A percentile compares a stretch with the other conserved stretches of the same genome.
phyloP scores from a whole-genome alignment of 345 rosid genomes.

The Corchorus olitorius region DNA sequence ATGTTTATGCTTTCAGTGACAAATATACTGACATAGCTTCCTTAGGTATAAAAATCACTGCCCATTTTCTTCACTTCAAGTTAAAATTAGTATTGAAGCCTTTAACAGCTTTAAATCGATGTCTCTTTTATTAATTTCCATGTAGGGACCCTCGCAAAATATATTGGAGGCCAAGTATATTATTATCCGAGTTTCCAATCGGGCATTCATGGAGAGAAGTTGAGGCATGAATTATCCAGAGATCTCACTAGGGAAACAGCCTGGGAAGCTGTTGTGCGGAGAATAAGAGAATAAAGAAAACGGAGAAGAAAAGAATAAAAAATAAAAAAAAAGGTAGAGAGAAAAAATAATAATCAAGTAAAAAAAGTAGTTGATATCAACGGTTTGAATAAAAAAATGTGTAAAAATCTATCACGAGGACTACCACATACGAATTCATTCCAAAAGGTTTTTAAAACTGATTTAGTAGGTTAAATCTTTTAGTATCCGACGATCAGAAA shows the following conservation, averaged over 20 bases:
- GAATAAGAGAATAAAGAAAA: too few relatives aligned
- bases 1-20: constrained; percentile 89
- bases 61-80: not conserved
- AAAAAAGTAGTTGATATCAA: too few relatives aligned
- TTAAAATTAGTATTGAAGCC: not conserved
- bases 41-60: constrained; percentile 50
- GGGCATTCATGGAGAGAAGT: constrained; percentile 69
- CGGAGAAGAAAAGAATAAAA: too few relatives aligned
- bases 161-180: constrained; percentile 97
- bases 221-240: constrained; percentile 86
- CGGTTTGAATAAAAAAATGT: too few relatives aligned
- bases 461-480: too few relatives aligned
- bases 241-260: constrained; percentile 99
- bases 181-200: constrained; percentile 89
- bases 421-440: too few relatives aligned
- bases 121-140: constrained; percentile 16
- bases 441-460: too few relatives aligned
- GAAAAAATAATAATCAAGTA: too few relatives aligned
- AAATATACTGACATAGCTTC: constrained; percentile 94
- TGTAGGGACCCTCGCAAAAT: constrained; percentile 88
- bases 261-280: constrained; percentile 99
- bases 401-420: too few relatives aligned
- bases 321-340: too few relatives aligned
- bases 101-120: constrained; percentile 11
- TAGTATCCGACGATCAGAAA: too few relatives aligned